Base-by-base conservation (phyloP, 805 yeast species). In the Osmozyma mogii region DNA sequence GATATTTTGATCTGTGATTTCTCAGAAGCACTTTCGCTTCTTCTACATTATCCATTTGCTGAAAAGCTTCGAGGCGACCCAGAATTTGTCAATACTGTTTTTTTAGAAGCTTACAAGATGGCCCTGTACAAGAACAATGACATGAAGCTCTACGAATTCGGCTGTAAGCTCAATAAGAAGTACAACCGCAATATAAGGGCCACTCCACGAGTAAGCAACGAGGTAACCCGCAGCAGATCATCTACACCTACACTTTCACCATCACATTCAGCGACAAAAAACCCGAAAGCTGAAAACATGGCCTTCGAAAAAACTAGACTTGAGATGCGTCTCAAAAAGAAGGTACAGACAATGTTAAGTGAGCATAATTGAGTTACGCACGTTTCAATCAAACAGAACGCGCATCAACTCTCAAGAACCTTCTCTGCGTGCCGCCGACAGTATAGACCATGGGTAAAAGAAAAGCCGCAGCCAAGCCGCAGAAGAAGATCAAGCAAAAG, bases 401-500 rank as follows among this genome's bases (percentile, higher is more conserved):
- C n/a, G n/a, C n/a, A n/a, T n/a, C n/a, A n/a, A n/a, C n/a, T n/a
- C n/a, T n/a, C n/a, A n/a, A n/a, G n/a, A n/a, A n/a, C n/a, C n/a
- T n/a, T n/a, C n/a, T n/a, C n/a, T n/a, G n/a, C n/a, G n/a, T n/a
- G n/a, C n/a, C n/a, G n/a, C n/a, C n/a, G n/a, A n/a, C n/a, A n/a
- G n/a, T n/a, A n/a, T n/a, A n/a, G n/a, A 33, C 11, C 27, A 63
- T 63, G 92, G 92, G 88, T 41, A 84, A 78, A 56, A 69, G 94
- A 67, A 87, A 83, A 63, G 75, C 89, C 20, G 41, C 46, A 13
- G 78, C 87, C 52, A 82, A 80, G 43, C 96, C 95, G 43, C 76
- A 64, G 17, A 82, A 81, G 56, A 78, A 72, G 54, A 59, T 84
- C 42, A 85, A 82, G 41, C 92, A 81, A 47, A 80, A 54, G 30